Conservation (phyloP, 192 early-diverging fungal genomes). For the Pilobolus umbonatus region DNA sequence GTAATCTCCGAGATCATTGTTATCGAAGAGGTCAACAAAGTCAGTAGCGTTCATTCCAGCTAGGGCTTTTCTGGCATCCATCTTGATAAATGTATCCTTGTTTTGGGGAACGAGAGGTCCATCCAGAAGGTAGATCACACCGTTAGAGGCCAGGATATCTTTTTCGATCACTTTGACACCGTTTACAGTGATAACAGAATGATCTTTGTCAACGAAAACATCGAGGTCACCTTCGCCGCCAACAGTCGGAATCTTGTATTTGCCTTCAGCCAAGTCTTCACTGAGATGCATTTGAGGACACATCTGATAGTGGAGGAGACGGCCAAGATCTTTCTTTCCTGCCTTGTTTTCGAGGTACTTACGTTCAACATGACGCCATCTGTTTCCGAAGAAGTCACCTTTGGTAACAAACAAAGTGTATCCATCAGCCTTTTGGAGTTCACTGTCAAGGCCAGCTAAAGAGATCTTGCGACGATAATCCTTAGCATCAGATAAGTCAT, state of each 20-base stretch:
- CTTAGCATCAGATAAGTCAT: too few relatives aligned
- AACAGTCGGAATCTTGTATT: slow-evolving; percentile 6
- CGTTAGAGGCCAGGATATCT: slow-evolving; percentile 44
- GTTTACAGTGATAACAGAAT: slow-evolving; percentile 22
- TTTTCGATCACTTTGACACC: slow-evolving; percentile 13
- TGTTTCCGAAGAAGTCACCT: slow-evolving; percentile 22
- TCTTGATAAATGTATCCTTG: not conserved
- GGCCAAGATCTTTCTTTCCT: slow-evolving; percentile 34
- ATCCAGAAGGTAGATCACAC: slow-evolving; percentile 35
- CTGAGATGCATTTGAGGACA: slow-evolving; percentile 32
- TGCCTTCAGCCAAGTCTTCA: slow-evolving; percentile 27
- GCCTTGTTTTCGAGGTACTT: slow-evolving; percentile 27
- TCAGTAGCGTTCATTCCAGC: slow-evolving; percentile 63
- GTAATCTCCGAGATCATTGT: slow-evolving; percentile 49
- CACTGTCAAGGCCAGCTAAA: slow-evolving; percentile 21
- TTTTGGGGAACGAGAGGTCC: slow-evolving; percentile 15
- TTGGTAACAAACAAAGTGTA: slow-evolving; percentile 46
- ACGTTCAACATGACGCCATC: slow-evolving; percentile 26
- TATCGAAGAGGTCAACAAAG: slow-evolving; percentile 54
- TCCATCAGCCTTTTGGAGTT: slow-evolving; percentile 26
- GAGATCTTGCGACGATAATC: too few relatives aligned
- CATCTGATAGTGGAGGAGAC: slow-evolving; percentile 42
- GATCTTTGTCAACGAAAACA: slow-evolving; percentile 5
- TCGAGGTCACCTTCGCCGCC: slow-evolving; percentile 23
- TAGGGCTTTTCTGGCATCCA: slow-evolving; percentile 29